Evolutionary conservation across 257 asterid genomes (phyloP).

Genomic region (Mentha longifolia): DNA sequence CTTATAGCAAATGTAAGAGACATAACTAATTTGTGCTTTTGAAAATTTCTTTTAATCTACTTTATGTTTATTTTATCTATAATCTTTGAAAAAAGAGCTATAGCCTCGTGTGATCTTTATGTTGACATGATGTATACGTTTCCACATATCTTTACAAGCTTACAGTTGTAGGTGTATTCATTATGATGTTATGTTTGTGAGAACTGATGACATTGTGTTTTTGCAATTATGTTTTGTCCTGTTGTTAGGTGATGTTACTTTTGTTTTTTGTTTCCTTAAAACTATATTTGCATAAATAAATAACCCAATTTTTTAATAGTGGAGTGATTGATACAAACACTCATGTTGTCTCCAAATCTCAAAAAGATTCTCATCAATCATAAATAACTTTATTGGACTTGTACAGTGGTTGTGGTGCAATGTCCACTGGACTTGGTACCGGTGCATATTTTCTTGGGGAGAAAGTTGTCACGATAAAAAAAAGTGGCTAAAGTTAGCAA

Average conservation of each 20-base stretch:
- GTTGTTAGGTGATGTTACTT: background rate
- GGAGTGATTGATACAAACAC: background rate
- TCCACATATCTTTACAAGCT: constrained; percentile 36
- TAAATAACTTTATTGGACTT: constrained; percentile 31
- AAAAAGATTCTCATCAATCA: background rate
- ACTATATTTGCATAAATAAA: background rate
- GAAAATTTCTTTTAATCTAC: background rate
- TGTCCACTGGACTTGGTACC: constrained; percentile 40
- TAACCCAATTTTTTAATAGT: background rate
- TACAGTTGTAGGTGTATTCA: constrained; percentile 4
- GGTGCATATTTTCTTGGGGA: constrained; percentile 38
- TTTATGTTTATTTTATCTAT: background rate
- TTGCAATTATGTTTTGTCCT: background rate
- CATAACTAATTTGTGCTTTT: background rate
- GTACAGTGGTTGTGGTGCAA: constrained; percentile 45
- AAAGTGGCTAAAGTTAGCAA: background rate
- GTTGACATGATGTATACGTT: constrained; percentile 39
- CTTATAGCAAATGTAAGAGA: constrained; percentile 37
- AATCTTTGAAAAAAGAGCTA: background rate
- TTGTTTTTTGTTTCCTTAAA: background rate
- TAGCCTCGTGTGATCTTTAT: constrained; percentile 31
- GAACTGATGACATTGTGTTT: background rate
- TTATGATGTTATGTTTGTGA: background rate
- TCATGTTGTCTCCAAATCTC: background rate
- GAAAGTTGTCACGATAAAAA: constrained; percentile 26